Percentiles rank a stretch among this genome's conserved stretches.
phyloP scores from a whole-genome alignment of 176 grass and related monocot species.

The Echinochloa phyllopogon region DNA sequence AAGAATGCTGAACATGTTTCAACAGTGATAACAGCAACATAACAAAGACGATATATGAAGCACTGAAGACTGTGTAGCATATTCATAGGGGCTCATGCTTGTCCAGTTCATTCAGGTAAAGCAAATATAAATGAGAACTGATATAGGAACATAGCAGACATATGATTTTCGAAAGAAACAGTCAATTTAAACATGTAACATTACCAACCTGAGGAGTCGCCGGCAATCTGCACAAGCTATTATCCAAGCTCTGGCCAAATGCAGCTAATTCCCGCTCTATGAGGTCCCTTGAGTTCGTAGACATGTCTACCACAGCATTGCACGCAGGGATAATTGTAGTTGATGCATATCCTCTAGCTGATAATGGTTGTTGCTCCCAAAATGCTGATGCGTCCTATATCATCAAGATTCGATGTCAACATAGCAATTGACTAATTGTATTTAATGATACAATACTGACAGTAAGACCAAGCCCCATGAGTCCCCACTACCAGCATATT shows the following conservation, averaged over 20 bases:
- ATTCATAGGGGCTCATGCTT: background rate
- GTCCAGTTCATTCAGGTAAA: slow-evolving; percentile 2
- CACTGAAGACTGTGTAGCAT: background rate
- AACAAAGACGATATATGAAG: background rate
- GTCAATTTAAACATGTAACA: slow-evolving; percentile 18
- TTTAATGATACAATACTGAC: background rate
- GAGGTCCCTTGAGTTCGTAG: slow-evolving; percentile 85
- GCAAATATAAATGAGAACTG: background rate
- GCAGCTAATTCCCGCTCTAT: slow-evolving; percentile 84
- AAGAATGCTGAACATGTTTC: slow-evolving; percentile 5
- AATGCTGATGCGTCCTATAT: slow-evolving; percentile 89
- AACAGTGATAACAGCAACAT: slow-evolving; percentile 1
- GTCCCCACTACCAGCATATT: slow-evolving; percentile 17
- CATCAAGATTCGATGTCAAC: slow-evolving; percentile 11
- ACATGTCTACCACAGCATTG: slow-evolving; percentile 83
- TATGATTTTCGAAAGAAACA: background rate
- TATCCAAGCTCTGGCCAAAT: slow-evolving; percentile 92
- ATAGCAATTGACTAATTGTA: slow-evolving; percentile 20
- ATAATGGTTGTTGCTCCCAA: slow-evolving; percentile 96
- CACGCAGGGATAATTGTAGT: slow-evolving; percentile 86
- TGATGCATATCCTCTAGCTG: slow-evolving; percentile 83
- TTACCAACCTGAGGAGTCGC: slow-evolving; percentile 87
- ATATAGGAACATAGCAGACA: slow-evolving; percentile 2
- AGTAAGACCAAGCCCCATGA: slow-evolving; percentile 27
- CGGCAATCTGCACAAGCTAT: slow-evolving; percentile 86